These are phyloP conservation scores for Pyrus communis DNA, from an alignment of 306 rosid genomes.

Conservation along the genomic window DNA sequence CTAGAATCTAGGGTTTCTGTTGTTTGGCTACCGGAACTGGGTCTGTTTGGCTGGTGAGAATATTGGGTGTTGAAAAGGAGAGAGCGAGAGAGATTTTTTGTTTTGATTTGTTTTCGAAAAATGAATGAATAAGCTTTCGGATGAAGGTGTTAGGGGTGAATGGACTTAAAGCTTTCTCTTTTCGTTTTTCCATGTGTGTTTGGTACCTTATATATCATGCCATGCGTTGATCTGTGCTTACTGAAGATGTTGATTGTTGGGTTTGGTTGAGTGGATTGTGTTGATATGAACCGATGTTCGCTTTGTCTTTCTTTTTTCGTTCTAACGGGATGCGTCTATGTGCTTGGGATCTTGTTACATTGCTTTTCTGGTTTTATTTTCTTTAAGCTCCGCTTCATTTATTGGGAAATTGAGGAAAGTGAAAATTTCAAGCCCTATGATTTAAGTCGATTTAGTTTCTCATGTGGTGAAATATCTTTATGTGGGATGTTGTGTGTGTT, in stretches of 20 bases:
- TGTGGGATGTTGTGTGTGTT: not conserved
- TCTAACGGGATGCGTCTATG: not conserved
- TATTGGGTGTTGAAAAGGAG: not conserved
- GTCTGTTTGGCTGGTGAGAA: no score
- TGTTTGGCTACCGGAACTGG: not conserved
- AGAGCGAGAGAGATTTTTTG: no score
- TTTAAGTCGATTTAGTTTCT: not conserved
- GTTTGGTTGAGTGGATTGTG: not conserved
- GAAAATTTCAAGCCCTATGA: not conserved
- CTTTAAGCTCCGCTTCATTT: not conserved
- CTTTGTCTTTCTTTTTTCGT: not conserved
- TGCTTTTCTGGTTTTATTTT: not conserved
- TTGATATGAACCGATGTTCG: not conserved
- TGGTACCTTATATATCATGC: not conserved
- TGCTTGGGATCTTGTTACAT: not conserved
- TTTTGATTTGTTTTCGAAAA: not conserved
- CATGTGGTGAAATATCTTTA: not conserved
- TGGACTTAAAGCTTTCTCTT: not conserved
- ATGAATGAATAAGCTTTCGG: not conserved
- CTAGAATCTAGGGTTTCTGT: slow-evolving; percentile 3
- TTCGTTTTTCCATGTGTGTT: not conserved
- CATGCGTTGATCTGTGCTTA: not conserved
- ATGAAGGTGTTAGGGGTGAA: not conserved
- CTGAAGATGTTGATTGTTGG: not conserved
- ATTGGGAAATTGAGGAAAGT: not conserved